Evolutionary conservation across 1,139 yeast genomes (phyloP), one percentile per base, ranked within the genome.

Genomic region (Candida sp.): DNA sequence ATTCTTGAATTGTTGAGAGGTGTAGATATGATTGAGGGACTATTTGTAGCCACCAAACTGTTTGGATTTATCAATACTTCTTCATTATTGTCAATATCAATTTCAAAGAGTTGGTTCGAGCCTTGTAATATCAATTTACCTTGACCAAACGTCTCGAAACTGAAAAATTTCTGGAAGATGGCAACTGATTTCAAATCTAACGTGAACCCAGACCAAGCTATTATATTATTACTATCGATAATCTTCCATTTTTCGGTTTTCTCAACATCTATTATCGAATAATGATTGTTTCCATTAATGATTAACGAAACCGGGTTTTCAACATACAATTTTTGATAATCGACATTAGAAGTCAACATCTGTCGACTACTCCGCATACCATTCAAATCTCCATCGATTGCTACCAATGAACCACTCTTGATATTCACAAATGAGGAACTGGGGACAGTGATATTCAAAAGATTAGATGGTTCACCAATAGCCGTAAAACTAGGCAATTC

Each of bases 171-270:
- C 5, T 51, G 49, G n/a, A 65, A 46, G 4, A 53, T 41, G 9
- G 45, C 39, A 7, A 39, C 37, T 4, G 58, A 51, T n/a, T 42
- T 41, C 19, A 74, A 42, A 21, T 57, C 50, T 12, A 72, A 46
- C 43, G 66, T 61, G 39, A 62, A 61, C 0, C 79, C 79, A 1
- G 73, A 60, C 81, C 81, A 77, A 2, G 79, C 79, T 12, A 73
- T 58, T 21, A 77, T 46, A 42, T 58, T 56, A 5, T 62, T 57
- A 39, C 60, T 59, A 21, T 63, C 63, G 5, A 58, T 43, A 11
- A 75, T 53, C 3, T 53, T 53, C 81, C 81, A 75, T n/a, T 47
- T 43, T 11, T 56, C 55, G 7, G 46, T 42, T 35, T 46, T 33
- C 21, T 45, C 43, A 3, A 58, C 46, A 5, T 64, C 60, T 32